phyloP scores from a whole-genome alignment of 768 basidiomycete genomes.

The Leccinum fibrillosum region DNA sequence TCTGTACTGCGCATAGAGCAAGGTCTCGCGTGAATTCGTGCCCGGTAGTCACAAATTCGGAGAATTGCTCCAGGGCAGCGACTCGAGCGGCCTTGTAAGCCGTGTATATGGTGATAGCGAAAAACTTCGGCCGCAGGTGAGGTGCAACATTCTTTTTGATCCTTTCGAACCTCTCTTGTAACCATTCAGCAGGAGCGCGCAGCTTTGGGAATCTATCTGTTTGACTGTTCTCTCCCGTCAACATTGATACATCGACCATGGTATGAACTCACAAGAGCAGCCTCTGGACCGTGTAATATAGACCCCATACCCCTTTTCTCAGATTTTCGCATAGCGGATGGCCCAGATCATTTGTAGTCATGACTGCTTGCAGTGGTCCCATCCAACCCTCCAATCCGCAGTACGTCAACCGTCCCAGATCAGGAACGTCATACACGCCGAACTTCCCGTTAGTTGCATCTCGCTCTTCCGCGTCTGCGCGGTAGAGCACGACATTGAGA shows the following conservation, averaged over 20 bases:
- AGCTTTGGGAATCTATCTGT: slow-evolving; percentile 63
- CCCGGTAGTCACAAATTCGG: slow-evolving; percentile 82
- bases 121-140: slow-evolving; percentile 94
- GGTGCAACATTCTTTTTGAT: slow-evolving; percentile 72
- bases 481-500: slow-evolving; percentile 82
- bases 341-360: slow-evolving; percentile 89
- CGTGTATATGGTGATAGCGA: slow-evolving; percentile 84
- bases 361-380: slow-evolving; percentile 79
- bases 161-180: slow-evolving; percentile 82
- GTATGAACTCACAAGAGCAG: slow-evolving; percentile 57
- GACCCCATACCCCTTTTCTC: slow-evolving; percentile 85
- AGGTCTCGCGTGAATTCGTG: slow-evolving; percentile 89
- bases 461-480: slow-evolving; percentile 87
- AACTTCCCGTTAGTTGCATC: slow-evolving; percentile 81
- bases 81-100: slow-evolving; percentile 91
- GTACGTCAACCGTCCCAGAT: slow-evolving; percentile 72
- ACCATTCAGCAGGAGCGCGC: slow-evolving; percentile 72
- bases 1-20: slow-evolving; percentile 80
- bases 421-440: slow-evolving; percentile 82
- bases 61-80: slow-evolving; percentile 80
- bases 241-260: slow-evolving; percentile 6
- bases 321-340: slow-evolving; percentile 88
- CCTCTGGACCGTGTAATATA: slow-evolving; percentile 80
- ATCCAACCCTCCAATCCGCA: slow-evolving; percentile 99
- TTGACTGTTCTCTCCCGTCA: slow-evolving; percentile 44